Evolutionary conservation across 352 stramenopile genomes (phyloP), one percentile per base, ranked within the genome.

Genomic region (Aphanomyces stellatus): DNA sequence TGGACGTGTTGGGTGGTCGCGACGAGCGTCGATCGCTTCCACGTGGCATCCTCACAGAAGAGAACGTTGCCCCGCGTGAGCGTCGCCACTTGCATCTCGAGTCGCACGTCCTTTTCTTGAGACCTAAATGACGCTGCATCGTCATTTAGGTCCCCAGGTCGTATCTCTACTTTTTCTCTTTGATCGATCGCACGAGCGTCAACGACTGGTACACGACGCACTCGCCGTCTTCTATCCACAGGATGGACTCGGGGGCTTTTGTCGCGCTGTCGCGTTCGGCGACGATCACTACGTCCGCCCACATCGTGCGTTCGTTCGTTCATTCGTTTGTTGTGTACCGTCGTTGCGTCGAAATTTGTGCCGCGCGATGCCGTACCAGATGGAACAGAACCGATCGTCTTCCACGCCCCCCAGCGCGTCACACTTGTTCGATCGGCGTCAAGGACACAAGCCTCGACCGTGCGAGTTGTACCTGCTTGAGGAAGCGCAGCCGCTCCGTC

Each of bases 1-100:
- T 49, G 25, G 1, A 49, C 42, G 30, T 43, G 17, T 17, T 48
- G 42, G 8, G 40, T 43, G 5, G 60, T 57, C 28, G 60, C 60
- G 2, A 67, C 42, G 8, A 67, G 13, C 6, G 22, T 34, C 22
- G 28, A 24, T 8, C 33, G 60, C 5, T 49, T 41, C 60, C 60
- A 67, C 49, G 60, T 59, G 4, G 41, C 22, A 2, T 67, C 60
- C 10, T 67, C 60, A 53, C 60, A 67, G 46, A 43, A 46, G 17
- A 57, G 19, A 46, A 60, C 19, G 24, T 60, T 67, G 6, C 60
- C 60, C 3, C 60, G 49, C 17, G 17, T 35, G 10, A 67, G 37
- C 34, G 33, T 60, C 30, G 60, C 60, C 3, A 67, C 49, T 49
- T 67, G 60, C 15, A 51, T 33, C 8, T 67, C 60, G 3, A 67